These are phyloP conservation scores for Cystofilobasidium bisporidii DNA, from an alignment of 768 basidiomycete species.

Conservation along the genomic window DNA sequence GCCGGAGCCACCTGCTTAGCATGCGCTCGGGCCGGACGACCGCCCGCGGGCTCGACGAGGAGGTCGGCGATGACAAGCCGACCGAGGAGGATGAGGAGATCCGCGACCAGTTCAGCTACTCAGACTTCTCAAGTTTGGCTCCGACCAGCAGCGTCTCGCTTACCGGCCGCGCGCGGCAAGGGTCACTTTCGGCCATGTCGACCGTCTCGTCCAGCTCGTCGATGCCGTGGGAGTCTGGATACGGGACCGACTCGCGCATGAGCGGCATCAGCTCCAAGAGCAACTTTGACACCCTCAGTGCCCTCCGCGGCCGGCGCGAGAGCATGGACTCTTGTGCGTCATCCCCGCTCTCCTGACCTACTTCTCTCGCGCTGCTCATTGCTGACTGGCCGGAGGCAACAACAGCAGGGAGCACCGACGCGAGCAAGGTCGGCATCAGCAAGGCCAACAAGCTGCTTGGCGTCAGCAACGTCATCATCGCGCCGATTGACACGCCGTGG, in stretches of 20 bases:
- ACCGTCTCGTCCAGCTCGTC: conserved; percentile 30
- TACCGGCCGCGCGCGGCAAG: neutral
- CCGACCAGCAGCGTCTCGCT: conserved; percentile 4
- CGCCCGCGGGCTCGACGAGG: conserved; percentile 36
- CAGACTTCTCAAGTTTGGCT: conserved; percentile 18
- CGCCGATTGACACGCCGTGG: conserved; percentile 50
- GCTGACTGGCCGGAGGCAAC: too few species aligned
- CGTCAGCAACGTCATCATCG: conserved; percentile 31
- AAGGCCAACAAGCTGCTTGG: conserved; percentile 39
- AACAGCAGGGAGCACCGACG: neutral
- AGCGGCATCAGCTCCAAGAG: neutral
- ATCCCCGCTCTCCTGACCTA: neutral
- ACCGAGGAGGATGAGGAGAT: conserved; percentile 23
- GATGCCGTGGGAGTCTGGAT: conserved; percentile 29
- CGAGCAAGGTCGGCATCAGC: conserved; percentile 2
- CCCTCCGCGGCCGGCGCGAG: conserved; percentile 14
- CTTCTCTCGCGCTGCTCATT: too few species aligned
- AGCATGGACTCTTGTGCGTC: conserved; percentile 9
- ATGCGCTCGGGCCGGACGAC: conserved; percentile 20
- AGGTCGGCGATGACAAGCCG: conserved; percentile 32
- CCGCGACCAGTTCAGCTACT: conserved; percentile 25
- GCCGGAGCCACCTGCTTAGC: conserved; percentile 18
- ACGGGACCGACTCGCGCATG: conserved; percentile 31
- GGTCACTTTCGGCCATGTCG: conserved; percentile 16
- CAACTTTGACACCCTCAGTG: conserved; percentile 7